Base-by-base conservation (phyloP, 345 rosid species). In the Bruguiera parviflora region DNA sequence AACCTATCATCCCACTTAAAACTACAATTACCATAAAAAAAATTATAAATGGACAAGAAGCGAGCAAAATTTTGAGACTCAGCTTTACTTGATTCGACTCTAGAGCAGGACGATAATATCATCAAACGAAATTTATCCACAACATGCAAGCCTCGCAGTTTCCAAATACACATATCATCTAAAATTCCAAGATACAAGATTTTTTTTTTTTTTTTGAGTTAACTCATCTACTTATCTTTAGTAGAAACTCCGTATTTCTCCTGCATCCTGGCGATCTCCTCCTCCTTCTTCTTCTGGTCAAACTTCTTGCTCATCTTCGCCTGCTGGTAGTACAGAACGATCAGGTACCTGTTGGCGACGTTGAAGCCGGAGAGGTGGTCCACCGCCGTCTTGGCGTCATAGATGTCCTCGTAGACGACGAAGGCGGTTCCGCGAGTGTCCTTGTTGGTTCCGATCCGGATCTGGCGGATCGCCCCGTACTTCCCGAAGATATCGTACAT, bases 401-500 rank as follows among this genome's bases (percentile, higher is more conserved):
- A 89, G 72, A 95, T 95, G 68, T 95, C 99, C 81, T 95, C 98
- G 78, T 92, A 95, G 6, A 92, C 94, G 11, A 95, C 98, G 75
- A 86, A 95, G 15, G 99, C 99, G 6, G 98, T 88, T 5, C 96
- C 99, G 46, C 96, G 88, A 0, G 99, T 95, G 76, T 88, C 97
- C 84, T 95, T 95, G 80, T 82, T 81, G 58, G 81, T 87, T 2
- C 99, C 99, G 70, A 92, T 82, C 5, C 99, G 93, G 67, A 95
- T 92, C 89, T 95, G 99, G 24, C 97, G 96, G 35, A 95, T 95
- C 61, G 94, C 96, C 0, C 98, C 99, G 82, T 90, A 95, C 74
- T 95, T 95, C 35, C 98, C 97, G 82, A 95, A 95, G 61, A 95
- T 95, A 67, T 95, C 99, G 87, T 95, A 95, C 96, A 92, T 95